Evolutionary conservation across 1,284 basidiomycete species (phyloP).

Genomic region (Blastosporella zonata): DNA sequence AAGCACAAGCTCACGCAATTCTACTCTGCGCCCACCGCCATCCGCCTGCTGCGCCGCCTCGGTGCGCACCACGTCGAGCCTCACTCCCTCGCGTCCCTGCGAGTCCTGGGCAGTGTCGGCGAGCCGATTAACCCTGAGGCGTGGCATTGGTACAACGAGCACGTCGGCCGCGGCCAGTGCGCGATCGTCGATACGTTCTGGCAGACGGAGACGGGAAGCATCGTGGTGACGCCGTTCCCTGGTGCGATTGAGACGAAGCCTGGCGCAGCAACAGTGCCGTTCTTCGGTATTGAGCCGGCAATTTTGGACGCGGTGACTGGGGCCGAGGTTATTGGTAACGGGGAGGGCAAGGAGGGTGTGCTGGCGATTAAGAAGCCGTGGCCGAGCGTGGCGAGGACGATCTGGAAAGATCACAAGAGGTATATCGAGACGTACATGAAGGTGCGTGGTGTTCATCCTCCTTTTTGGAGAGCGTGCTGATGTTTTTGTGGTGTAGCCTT

Average conservation of each 20-base stretch:
- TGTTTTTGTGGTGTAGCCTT: conserved; percentile 44
- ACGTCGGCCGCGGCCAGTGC: conserved; percentile 86
- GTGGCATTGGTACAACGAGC: conserved; percentile 98
- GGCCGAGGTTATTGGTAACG: conserved; percentile 73
- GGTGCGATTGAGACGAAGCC: conserved; percentile 96
- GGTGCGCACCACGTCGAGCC: conserved; percentile 86
- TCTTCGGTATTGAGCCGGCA: conserved; percentile 92
- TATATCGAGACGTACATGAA: conserved; percentile 95
- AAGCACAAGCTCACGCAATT: conserved; percentile 94
- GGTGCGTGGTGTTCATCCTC: conserved; percentile 28
- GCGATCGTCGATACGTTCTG: conserved; percentile 97
- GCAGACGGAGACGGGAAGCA: conserved; percentile 98
- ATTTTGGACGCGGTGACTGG: conserved; percentile 86
- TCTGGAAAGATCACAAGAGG: conserved; percentile 89
- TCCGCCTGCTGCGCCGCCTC: conserved; percentile 77
- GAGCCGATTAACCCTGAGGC: conserved; percentile 99
- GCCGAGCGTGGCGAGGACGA: conserved; percentile 96
- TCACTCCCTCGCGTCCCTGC: conserved; percentile 81
- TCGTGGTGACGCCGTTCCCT: conserved; percentile 93
- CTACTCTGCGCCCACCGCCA: conserved; percentile 92
- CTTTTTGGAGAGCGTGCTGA: neutral
- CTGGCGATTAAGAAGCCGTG: conserved; percentile 86
- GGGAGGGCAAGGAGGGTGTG: conserved; percentile 79
- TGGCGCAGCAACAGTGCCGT: conserved; percentile 94
- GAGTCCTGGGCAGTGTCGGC: conserved; percentile 91